phyloP scores from a whole-genome alignment of 176 grass and related monocot genomes.

The Triticum monococcum region DNA sequence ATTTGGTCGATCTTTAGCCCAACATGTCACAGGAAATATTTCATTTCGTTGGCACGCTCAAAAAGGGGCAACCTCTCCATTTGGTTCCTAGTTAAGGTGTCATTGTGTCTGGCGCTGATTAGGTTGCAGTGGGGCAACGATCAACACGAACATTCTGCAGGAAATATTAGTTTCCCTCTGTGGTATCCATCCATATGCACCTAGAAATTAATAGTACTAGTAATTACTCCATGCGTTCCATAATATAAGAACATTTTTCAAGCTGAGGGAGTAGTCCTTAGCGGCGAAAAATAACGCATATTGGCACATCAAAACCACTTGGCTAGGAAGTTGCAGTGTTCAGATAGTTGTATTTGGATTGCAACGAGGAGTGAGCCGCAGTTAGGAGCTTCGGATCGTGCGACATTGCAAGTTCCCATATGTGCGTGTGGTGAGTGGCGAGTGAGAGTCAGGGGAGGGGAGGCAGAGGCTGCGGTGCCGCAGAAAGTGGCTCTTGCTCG shows the following conservation, averaged over 20 bases:
- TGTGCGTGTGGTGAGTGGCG: background rate
- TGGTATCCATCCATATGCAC: no score
- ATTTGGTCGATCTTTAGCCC: background rate
- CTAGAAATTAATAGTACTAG: no score
- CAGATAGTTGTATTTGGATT: background rate
- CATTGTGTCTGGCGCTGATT: background rate
- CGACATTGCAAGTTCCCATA: background rate
- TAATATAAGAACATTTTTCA: no score
- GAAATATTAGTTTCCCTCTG: background rate
- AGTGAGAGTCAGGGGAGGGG: background rate
- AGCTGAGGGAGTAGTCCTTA: no score
- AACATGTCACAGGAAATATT: background rate
- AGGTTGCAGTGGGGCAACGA: background rate
- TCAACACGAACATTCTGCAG: background rate
- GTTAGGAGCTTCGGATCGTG: background rate
- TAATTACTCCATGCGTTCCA: no score
- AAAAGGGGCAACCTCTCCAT: background rate
- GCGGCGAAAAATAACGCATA: no score
- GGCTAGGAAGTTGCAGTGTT: background rate
- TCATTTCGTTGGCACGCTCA: background rate
- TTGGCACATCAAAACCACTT: background rate
- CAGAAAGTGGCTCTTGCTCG: conserved; percentile 9
- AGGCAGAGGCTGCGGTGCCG: background rate
- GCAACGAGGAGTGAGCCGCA: background rate
- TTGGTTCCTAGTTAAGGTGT: background rate